Evolutionary conservation across 1,139 yeast genomes (phyloP).

Genomic region (Blastobotrys ciferrii): DNA sequence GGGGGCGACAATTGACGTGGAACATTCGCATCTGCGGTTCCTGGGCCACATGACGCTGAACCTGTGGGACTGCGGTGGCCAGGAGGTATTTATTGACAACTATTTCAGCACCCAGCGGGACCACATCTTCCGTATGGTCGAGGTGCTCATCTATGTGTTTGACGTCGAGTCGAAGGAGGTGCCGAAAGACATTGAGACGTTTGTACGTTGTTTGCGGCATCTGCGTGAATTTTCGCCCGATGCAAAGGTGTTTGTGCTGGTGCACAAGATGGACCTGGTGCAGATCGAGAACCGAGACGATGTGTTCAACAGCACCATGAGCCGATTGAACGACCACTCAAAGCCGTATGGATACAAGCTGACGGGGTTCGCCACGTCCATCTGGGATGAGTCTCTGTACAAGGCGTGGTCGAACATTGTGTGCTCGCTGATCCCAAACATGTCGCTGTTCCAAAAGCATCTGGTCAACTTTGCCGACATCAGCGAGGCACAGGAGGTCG

Average conservation of each 20-base stretch:
- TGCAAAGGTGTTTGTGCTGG: conserved; percentile 85
- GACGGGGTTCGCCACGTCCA: conserved; percentile 92
- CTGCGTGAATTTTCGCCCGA: conserved; percentile 83
- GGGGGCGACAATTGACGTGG: conserved; percentile 98
- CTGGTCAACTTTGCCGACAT: conserved; percentile 70
- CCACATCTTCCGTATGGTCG: conserved; percentile 93
- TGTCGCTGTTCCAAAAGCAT: conserved; percentile 74
- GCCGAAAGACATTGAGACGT: conserved; percentile 89
- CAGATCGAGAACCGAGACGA: conserved; percentile 84
- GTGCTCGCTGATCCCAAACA: conserved; percentile 91
- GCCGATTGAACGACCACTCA: conserved; percentile 72
- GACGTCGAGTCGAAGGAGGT: conserved; percentile 94
- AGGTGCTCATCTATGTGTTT: conserved; percentile 94
- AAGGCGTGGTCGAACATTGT: conserved; percentile 98
- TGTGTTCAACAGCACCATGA: conserved; percentile 80
- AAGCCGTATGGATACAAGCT: conserved; percentile 73
- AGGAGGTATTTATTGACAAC: conserved; percentile 94
- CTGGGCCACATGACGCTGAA: conserved; percentile 93
- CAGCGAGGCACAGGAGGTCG: conserved; percentile 85
- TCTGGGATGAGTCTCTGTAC: conserved; percentile 96
- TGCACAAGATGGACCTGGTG: conserved; percentile 96
- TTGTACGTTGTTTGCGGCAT: conserved; percentile 77
- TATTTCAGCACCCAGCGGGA: conserved; percentile 84
- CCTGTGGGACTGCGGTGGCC: conserved; percentile 96
- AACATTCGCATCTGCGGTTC: conserved; percentile 89